Evolutionary conservation across 2,329 filamentous ascomycete genomes (phyloP).

Genomic region (Clarireedia homoeocarpa): DNA sequence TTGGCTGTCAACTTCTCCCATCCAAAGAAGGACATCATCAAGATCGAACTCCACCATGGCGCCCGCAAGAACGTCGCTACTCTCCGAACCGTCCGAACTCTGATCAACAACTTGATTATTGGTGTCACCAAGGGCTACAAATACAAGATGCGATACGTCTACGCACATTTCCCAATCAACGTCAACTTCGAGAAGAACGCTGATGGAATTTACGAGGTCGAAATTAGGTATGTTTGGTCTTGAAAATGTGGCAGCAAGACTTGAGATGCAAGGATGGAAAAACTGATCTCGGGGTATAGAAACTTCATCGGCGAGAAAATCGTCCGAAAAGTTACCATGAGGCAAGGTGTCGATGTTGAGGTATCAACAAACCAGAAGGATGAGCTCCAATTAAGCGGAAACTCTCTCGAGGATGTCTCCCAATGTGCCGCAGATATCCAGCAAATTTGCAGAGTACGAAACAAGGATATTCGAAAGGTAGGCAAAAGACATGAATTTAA

Average conservation of each 20-base stretch:
- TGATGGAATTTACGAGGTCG: slow-evolving; percentile 83
- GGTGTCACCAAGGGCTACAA: slow-evolving; percentile 99
- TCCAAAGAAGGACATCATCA: slow-evolving; percentile 78
- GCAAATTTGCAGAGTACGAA: slow-evolving; percentile 98
- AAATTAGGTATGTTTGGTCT: slow-evolving; percentile 73
- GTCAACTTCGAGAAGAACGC: slow-evolving; percentile 96
- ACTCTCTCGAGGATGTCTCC: slow-evolving; percentile 95
- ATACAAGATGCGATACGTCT: slow-evolving; percentile 99
- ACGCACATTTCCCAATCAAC: slow-evolving; percentile 99
- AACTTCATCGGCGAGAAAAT: slow-evolving; percentile 99
- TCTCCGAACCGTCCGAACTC: slow-evolving; percentile 92
- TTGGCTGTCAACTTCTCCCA: slow-evolving; percentile 91
- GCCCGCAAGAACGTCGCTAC: slow-evolving; percentile 95
- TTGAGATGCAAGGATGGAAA: slow-evolving; percentile 15
- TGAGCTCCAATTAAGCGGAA: slow-evolving; percentile 86
- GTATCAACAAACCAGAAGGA: slow-evolving; percentile 92
- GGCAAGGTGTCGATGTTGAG: slow-evolving; percentile 82
- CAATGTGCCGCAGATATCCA: slow-evolving; percentile 99
- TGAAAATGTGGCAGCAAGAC: background rate
- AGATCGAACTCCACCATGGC: slow-evolving; percentile 98
- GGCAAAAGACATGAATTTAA: slow-evolving; percentile 21
- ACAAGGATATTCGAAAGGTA: slow-evolving; percentile 99
- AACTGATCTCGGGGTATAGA: slow-evolving; percentile 39
- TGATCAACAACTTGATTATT: slow-evolving; percentile 98
- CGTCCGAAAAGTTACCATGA: slow-evolving; percentile 85